A percentile compares a stretch with the other conserved stretches of the same genome.
Conservation (phyloP, 164 flowering plant genomes). For the Magnolia kwangsiensis region DNA sequence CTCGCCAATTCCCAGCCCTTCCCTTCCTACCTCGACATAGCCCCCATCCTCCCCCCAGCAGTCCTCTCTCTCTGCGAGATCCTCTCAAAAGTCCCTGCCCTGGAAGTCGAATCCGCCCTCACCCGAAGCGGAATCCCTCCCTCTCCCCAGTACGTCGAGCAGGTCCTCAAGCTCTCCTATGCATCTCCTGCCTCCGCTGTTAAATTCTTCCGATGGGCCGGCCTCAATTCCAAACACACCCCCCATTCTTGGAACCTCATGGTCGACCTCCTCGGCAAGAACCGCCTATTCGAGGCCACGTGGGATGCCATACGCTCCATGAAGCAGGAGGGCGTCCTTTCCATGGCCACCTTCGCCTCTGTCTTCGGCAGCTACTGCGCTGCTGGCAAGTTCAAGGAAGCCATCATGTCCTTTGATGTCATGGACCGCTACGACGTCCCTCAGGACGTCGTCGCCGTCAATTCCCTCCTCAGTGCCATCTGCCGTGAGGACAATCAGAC, state of each 20-base stretch:
- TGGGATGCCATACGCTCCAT: constrained; percentile 84
- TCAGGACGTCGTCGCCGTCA: constrained; percentile 66
- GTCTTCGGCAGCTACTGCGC: constrained; percentile 64
- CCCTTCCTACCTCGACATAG: constrained; percentile 12
- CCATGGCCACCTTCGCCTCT: constrained; percentile 55
- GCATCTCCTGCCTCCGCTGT: constrained; percentile 47
- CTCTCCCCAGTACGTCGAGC: constrained; percentile 36
- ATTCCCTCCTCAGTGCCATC: constrained; percentile 68
- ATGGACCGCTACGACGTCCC: constrained; percentile 61
- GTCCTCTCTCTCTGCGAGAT: constrained; percentile 37
- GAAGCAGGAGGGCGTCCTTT: constrained; percentile 52
- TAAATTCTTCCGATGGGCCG: constrained; percentile 72
- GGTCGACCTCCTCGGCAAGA: constrained; percentile 78
- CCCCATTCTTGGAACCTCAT: constrained; percentile 62
- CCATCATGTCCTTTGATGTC: constrained; percentile 65
- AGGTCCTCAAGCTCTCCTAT: constrained; percentile 53
- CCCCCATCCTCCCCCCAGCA: constrained; percentile 20
- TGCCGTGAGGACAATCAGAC: constrained; percentile 48
- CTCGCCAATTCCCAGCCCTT: constrained; percentile 7
- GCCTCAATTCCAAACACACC: constrained; percentile 31
- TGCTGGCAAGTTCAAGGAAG: constrained; percentile 50
- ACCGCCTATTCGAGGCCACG: constrained; percentile 60
- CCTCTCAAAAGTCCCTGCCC: constrained; percentile 26
- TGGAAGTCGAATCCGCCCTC: constrained; percentile 43
- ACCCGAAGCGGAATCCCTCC: constrained; percentile 34